Base-by-base conservation (phyloP, 108 stramenopile species). In the Asterionellopsis glacialis region DNA sequence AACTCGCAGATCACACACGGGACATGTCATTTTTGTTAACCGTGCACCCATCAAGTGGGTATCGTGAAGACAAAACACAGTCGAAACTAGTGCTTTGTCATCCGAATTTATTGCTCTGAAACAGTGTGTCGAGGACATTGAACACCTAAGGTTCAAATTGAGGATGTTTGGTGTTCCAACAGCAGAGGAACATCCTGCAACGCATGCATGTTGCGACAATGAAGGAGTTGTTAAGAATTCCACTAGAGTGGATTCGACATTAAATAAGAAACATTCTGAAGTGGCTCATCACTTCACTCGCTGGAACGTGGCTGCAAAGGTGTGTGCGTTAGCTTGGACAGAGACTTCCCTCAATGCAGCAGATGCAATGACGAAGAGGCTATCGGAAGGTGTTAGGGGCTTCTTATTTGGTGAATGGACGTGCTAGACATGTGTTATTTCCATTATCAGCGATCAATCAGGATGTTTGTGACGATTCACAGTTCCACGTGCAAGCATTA, bases 31-130 rank as follows among this genome's bases (percentile, higher is more conserved):
- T 21, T 82, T 74, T 49, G 42, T 80, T 16, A 77, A 87, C 51
- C 53, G 55, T 16, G 70, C 85, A n/a, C 68, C 74, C 9, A 79
- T 82, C 19, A 14, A 70, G 0, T 78, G 65, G 57, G 73, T 67
- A 54, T 65, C 68, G 43, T 83, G 83, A 66, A 59, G 60, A 41
- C 85, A 87, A 57, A 69, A 47, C 11, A 74, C 80, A 15, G 67
- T 82, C n/a, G 79, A 87, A 45, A 63, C 79, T 0, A 70, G 70
- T 38, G 73, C 74, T 12, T 87, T 79, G 63, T 80, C 82, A 0
- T 55, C 64, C 4, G 80, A 87, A 57, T 65, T 75, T 19, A 41
- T 68, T 25, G 73, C 69, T 18, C 55, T 84, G 76, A 45, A 51
- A 25, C 45, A 63, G 14, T 64, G 40, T 11, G 45, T 44, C 0